phyloP scores from a whole-genome alignment of 2,329 filamentous ascomycete species.

The Ophiocordyceps unilateralis region DNA sequence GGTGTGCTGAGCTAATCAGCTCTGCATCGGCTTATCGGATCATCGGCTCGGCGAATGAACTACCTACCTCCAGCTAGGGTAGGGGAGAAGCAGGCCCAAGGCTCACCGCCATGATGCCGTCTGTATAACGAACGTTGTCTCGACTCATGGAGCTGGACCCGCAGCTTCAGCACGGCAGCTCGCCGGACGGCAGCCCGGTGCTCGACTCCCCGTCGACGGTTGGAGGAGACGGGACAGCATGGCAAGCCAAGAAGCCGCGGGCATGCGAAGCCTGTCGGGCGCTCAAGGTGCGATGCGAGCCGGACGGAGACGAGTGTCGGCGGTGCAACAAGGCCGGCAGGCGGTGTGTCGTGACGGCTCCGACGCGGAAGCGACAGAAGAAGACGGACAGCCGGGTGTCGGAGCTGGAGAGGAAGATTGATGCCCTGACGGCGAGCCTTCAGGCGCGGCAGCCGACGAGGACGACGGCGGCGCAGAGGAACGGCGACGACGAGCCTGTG shows the following conservation, averaged over 20 bases:
- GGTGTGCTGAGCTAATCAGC: too few species aligned
- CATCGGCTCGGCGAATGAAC: too few species aligned
- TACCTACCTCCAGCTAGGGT: too few species aligned
- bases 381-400: slow-evolving; percentile 82
- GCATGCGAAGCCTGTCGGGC: slow-evolving; percentile 63
- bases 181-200: neutral
- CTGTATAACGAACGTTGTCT: too few species aligned
- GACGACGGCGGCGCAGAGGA: neutral
- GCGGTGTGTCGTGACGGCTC: slow-evolving; percentile 60
- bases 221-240: neutral
- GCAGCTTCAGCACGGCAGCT: neutral
- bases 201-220: neutral
- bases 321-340: slow-evolving; percentile 70
- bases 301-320: slow-evolving; percentile 51
- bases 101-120: too few species aligned
- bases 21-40: too few species aligned
- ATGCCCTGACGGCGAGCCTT: slow-evolving; percentile 67
- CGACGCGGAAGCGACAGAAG: slow-evolving; percentile 65
- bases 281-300: slow-evolving; percentile 73
- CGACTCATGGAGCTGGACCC: neutral
- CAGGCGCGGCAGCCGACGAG: slow-evolving; percentile 37
- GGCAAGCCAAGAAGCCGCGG: slow-evolving; percentile 45
- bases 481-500: slow-evolving; percentile 3
- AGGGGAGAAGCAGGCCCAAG: too few species aligned
- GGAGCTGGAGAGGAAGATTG: slow-evolving; percentile 84